These are phyloP conservation scores for Plasmodium berghei DNA, from an alignment of 169 alveolate genomes.

Conservation along the genomic window DNA sequence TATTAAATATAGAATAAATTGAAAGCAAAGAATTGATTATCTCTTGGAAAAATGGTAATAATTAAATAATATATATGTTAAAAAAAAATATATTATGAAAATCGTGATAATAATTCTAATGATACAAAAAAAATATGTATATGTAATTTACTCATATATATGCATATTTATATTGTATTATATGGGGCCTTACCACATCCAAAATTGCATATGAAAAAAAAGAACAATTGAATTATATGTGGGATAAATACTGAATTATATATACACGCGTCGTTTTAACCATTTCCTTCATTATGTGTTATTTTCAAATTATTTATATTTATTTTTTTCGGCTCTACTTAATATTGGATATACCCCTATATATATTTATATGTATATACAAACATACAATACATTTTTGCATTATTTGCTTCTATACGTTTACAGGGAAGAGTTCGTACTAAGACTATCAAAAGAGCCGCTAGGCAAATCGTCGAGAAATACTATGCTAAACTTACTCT, in stretches of 20 bases:
- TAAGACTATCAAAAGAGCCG: constrained; percentile 99
- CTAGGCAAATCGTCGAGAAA: constrained; percentile 98
- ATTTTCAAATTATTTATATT: too few relatives aligned
- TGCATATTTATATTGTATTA: too few relatives aligned
- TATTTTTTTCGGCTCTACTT: too few relatives aligned
- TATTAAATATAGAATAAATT: constrained; percentile 13
- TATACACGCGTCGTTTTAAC: too few relatives aligned
- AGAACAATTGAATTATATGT: too few relatives aligned
- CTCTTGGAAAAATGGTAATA: background rate
- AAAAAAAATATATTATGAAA: background rate
- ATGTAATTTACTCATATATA: background rate
- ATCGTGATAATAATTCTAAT: too few relatives aligned
- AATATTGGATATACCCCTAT: too few relatives aligned
- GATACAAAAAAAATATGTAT: background rate
- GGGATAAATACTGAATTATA: too few relatives aligned
- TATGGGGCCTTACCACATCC: too few relatives aligned
- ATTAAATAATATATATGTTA: background rate
- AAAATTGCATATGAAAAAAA: too few relatives aligned
- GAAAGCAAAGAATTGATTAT: background rate
- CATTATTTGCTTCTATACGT: constrained; percentile 8
- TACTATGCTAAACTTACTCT: constrained; percentile 96
- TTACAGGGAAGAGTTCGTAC: constrained; percentile 99
- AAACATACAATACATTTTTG: background rate
- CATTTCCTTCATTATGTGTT: background rate
- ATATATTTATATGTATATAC: constrained; percentile 15